Evolutionary conservation across 108 stramenopile species (phyloP), one percentile per base, ranked within the genome.

Genomic region (Nannochloropsis gaditana): DNA sequence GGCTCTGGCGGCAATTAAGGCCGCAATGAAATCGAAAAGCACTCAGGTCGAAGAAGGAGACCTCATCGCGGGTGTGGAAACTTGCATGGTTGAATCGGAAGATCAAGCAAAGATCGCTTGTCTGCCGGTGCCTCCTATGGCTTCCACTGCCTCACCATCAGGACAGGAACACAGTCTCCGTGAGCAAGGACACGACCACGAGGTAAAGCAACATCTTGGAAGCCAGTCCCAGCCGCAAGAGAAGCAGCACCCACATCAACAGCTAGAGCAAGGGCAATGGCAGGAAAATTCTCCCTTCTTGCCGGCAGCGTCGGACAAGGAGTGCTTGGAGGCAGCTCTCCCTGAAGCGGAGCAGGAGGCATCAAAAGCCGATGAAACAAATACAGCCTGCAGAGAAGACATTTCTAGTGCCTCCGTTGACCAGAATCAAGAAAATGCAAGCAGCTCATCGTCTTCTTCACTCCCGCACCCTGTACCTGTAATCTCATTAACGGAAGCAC

Each of bases 1-100:
- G 59, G 59, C 59, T n/a, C 59, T 73, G 59, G 59, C 59, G 19
- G 59, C 59, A 15, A 73, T 73, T n/a, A 73, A 73, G 59, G 59
- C 59, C 15, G 59, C 59, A n/a, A 73, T 73, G 59, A n/a, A 73
- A n/a, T n/a, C 19, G 19, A 73, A 73, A 6, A 73, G 59, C 6
- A 73, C 59, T 3, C 59, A 73, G 59, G 59, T 73, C 2, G 59
- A 73, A n/a, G 59, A 73, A 73, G 59, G 59, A n/a, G 59, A 73
- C 0, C n/a, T 73, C 19, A 15, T n/a, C n/a, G 59, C 8, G 2
- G 31, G 31, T 31, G 31, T 31, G 31, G 31, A 31, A 31, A 31
- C 31, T 1, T 31, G 31, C 31, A 31, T 31, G 31, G 31, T 31
- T 31, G 31, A 31, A 31, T 31, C 31, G 31, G 31, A 31, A 31